A percentile compares a stretch with the other conserved stretches of the same genome.
These are phyloP conservation scores for Pichia insulana DNA, from an alignment of 805 yeast genomes.

Conservation along the genomic window DNA sequence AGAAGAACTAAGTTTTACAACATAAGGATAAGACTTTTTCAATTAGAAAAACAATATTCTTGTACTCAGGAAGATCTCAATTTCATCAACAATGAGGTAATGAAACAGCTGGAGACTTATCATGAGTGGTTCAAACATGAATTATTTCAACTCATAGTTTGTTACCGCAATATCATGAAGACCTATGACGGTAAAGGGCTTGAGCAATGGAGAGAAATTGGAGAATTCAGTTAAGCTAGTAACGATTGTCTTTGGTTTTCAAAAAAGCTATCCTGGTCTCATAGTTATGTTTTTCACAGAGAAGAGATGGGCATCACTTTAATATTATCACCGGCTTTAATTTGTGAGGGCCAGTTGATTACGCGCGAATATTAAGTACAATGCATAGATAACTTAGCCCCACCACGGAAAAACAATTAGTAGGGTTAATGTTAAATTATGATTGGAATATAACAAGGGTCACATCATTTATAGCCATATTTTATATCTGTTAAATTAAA, in stretches of 20 bases:
- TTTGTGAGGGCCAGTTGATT: no score
- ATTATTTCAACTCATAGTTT: slow-evolving; percentile 14
- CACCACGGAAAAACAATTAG: no score
- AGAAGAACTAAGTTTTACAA: slow-evolving; percentile 24
- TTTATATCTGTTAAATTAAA: no score
- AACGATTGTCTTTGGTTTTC: neutral
- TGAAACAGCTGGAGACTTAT: slow-evolving; percentile 21
- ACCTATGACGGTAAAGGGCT: slow-evolving; percentile 4
- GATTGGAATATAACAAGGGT: no score
- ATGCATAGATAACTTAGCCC: no score
- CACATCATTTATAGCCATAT: no score
- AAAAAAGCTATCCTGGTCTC: no score
- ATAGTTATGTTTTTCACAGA: no score
- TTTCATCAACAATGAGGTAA: slow-evolving; percentile 18
- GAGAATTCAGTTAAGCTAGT: neutral
- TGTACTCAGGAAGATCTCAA: slow-evolving; percentile 21
- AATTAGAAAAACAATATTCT: slow-evolving; percentile 25
- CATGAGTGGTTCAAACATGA: slow-evolving; percentile 27
- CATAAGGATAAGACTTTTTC: slow-evolving; percentile 24
- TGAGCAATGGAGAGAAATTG: slow-evolving; percentile 8
- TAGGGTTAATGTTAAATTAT: no score
- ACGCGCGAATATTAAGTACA: no score
- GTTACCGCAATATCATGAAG: slow-evolving; percentile 11
- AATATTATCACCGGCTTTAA: no score
- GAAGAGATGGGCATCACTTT: no score